Evolutionary conservation across 306 rosid species (phyloP).

Genomic region (Glycine soja): DNA sequence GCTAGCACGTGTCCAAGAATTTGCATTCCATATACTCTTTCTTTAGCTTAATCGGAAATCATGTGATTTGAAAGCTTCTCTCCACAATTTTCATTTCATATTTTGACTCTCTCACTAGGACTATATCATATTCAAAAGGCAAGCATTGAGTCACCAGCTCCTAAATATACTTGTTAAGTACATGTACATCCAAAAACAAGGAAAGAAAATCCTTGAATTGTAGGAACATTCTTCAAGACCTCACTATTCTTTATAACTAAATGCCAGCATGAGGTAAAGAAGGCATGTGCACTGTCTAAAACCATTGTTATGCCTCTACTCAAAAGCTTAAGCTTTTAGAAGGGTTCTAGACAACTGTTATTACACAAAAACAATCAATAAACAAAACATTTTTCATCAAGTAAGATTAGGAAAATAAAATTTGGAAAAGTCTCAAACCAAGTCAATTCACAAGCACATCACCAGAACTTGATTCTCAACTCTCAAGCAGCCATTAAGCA

Average conservation of each 20-base stretch:
- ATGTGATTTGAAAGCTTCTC: conserved; percentile 15
- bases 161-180: neutral
- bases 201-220: neutral
- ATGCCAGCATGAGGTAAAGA: neutral
- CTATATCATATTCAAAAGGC: neutral
- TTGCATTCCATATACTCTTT: neutral
- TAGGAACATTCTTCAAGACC: conserved; percentile 5
- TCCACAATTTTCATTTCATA: neutral
- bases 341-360: conserved; percentile 12
- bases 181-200: neutral
- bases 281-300: neutral
- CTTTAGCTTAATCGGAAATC: neutral
- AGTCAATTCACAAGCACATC: conserved; percentile 29
- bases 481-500: conserved; percentile 15
- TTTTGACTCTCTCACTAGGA: conserved; percentile 10
- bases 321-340: conserved; percentile 23
- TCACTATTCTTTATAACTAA: conserved; percentile 16
- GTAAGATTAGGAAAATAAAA: conserved; percentile 26
- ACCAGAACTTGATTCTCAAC: conserved; percentile 22
- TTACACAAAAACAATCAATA: conserved; percentile 13
- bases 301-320: neutral
- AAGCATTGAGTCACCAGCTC: neutral
- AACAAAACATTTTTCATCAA: conserved; percentile 9
- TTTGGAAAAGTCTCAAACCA: neutral
- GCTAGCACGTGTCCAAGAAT: neutral